phyloP scores from a whole-genome alignment of 73 alveolate species.

The Paramecium primaurelia region DNA sequence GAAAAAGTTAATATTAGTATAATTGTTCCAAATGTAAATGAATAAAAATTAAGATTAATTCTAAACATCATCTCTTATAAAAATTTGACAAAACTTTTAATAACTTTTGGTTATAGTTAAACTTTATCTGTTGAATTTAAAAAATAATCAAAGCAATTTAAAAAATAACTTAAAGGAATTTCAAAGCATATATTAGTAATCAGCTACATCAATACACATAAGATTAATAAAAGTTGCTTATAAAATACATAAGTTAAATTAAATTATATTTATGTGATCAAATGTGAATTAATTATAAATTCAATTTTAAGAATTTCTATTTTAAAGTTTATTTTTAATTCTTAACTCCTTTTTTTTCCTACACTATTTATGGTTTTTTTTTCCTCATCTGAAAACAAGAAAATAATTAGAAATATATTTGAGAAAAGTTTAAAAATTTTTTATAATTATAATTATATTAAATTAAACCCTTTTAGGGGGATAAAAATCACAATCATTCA shows the following conservation, averaged over 20 bases:
- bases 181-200: not conserved
- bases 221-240: not conserved
- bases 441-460: too few species aligned
- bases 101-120: not conserved
- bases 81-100: not conserved
- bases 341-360: not conserved
- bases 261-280: not conserved
- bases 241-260: not conserved
- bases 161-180: not conserved
- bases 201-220: not conserved
- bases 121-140: not conserved
- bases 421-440: too few species aligned
- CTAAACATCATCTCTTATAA: not conserved
- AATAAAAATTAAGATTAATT: not conserved
- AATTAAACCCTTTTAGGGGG: too few species aligned
- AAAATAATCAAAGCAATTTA: not conserved
- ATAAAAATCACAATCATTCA: too few species aligned
- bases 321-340: not conserved
- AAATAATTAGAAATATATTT: too few species aligned
- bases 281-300: not conserved
- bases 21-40: not conserved
- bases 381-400: not conserved
- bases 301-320: not conserved
- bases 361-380: not conserved
- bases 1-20: not conserved